Percentiles rank a stretch among this genome's conserved stretches.
These are phyloP conservation scores for Ephemerocybe angulata DNA, from an alignment of 768 basidiomycete genomes.

Conservation along the genomic window DNA sequence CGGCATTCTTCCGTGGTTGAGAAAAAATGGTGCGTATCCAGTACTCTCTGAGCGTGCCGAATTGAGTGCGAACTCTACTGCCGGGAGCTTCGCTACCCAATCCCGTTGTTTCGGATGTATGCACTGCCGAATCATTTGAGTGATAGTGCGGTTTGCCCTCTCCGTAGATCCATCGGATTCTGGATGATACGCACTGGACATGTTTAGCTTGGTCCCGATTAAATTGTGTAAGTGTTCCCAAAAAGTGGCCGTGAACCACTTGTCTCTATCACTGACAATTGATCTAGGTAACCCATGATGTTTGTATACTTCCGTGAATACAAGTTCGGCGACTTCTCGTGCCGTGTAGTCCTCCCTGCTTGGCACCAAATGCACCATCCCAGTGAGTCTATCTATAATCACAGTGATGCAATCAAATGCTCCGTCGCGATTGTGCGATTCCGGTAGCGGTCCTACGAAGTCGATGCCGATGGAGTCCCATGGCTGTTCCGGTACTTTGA, in stretches of 20 bases:
- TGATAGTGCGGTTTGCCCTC: constrained; percentile 25
- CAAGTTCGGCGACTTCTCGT: constrained; percentile 6
- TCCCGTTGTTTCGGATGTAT: constrained; percentile 4
- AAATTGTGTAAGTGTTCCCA: constrained; percentile 23
- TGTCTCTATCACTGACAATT: constrained; percentile 30
- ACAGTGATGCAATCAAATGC: constrained; percentile 23
- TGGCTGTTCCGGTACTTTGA: constrained; percentile 15
- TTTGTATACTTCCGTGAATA: constrained; percentile 11
- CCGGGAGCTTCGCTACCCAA: constrained; percentile 6
- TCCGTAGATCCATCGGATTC: constrained; percentile 36
- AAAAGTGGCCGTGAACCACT: constrained; percentile 28
- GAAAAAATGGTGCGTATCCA: constrained; percentile 30
- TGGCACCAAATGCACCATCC: constrained; percentile 16
- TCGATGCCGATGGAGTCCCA: constrained; percentile 13
- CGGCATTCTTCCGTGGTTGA: constrained; percentile 23
- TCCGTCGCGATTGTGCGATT: constrained; percentile 18
- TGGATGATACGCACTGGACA: constrained; percentile 27
- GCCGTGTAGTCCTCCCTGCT: constrained; percentile 11
- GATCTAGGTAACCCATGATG: constrained; percentile 14
- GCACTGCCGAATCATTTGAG: constrained; percentile 12
- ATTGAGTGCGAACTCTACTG: constrained; percentile 10
- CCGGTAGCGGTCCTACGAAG: constrained; percentile 10
- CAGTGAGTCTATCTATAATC: constrained; percentile 21
- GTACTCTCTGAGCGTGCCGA: constrained; percentile 7
- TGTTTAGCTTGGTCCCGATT: constrained; percentile 4